Evolutionary conservation across 78 protist genomes (phyloP).

Genomic region (Thecamonas trahens): DNA sequence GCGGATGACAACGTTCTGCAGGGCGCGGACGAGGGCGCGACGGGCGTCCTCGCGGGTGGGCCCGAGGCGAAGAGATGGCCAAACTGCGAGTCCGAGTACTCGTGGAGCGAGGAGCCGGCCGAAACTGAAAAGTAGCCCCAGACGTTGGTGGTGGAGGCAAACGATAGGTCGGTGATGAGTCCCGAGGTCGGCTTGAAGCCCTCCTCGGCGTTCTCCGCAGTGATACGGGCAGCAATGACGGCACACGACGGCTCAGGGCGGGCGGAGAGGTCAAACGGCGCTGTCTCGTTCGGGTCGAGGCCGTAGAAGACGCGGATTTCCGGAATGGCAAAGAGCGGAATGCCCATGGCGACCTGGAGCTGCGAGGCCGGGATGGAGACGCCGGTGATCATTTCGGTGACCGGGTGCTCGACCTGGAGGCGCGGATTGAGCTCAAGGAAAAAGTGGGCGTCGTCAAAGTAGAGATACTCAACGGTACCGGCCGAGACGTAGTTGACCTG

Average conservation of each 20-base stretch:
- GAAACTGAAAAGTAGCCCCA: slow-evolving; percentile 95
- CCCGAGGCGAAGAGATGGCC: slow-evolving; percentile 93
- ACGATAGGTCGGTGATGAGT: slow-evolving; percentile 68
- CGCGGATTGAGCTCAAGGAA: slow-evolving; percentile 85
- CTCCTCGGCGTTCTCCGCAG: slow-evolving; percentile 97
- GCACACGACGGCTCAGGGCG: slow-evolving; percentile 48
- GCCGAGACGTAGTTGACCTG: slow-evolving; percentile 58
- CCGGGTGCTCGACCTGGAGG: slow-evolving; percentile 81
- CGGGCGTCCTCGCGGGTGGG: slow-evolving; percentile 74
- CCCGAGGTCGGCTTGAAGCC: slow-evolving; percentile 89
- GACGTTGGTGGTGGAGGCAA: slow-evolving; percentile 71
- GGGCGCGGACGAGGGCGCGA: slow-evolving; percentile 65
- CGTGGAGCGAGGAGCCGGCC: slow-evolving; percentile 62
- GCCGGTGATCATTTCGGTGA: slow-evolving; percentile 73
- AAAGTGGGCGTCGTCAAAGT: slow-evolving; percentile 23
- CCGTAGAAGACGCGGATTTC: slow-evolving; percentile 74
- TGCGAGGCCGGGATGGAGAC: slow-evolving; percentile 85
- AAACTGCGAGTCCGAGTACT: slow-evolving; percentile 84
- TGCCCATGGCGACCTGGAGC: slow-evolving; percentile 94
- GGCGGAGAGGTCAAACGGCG: slow-evolving; percentile 47
- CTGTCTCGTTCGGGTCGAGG: slow-evolving; percentile 2
- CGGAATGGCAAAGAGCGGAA: slow-evolving; percentile 82
- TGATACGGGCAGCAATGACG: slow-evolving; percentile 91
- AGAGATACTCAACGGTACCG: slow-evolving; percentile 91
- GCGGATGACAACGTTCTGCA: slow-evolving; percentile 79